A percentile compares a stretch with the other conserved stretches of the same genome.
These are phyloP conservation scores for Sequoia sempervirens DNA, from an alignment of 75 land plant genomes.

Conservation along the genomic window DNA sequence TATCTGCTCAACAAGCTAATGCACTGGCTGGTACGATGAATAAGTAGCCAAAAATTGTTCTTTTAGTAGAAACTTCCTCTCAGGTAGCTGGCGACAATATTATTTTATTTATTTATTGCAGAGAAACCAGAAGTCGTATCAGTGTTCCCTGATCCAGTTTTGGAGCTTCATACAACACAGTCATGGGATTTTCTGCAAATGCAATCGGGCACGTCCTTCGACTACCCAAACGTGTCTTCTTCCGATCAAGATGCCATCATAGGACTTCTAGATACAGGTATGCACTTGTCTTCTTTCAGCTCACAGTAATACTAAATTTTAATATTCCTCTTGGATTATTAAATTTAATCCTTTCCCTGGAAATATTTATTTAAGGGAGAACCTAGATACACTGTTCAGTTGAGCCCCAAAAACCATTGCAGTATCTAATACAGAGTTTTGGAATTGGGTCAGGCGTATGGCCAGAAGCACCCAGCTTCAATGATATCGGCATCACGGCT, in stretches of 20 bases:
- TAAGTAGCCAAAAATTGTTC: neutral
- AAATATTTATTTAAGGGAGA: too few relatives aligned
- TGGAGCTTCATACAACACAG: slow-evolving; percentile 72
- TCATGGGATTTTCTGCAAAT: slow-evolving; percentile 75
- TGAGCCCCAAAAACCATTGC: too few relatives aligned
- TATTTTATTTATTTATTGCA: slow-evolving; percentile 9
- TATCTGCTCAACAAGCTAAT: slow-evolving; percentile 51
- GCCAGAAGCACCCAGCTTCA: slow-evolving; percentile 83
- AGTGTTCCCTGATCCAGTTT: slow-evolving; percentile 50
- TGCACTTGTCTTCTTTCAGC: too few relatives aligned
- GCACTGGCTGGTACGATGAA: slow-evolving; percentile 33
- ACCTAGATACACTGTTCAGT: too few relatives aligned
- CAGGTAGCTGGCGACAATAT: neutral
- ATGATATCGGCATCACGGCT: slow-evolving; percentile 35
- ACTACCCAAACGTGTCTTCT: neutral
- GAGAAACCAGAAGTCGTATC: slow-evolving; percentile 48
- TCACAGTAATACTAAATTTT: too few relatives aligned
- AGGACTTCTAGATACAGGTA: slow-evolving; percentile 79
- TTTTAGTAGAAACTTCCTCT: neutral
- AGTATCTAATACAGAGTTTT: too few relatives aligned
- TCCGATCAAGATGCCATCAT: slow-evolving; percentile 52
- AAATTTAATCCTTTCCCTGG: too few relatives aligned
- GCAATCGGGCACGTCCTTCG: slow-evolving; percentile 9
- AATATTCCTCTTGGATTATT: too few relatives aligned
- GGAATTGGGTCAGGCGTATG: slow-evolving; percentile 45